phyloP scores from a whole-genome alignment of 441 rosid genomes.

The Biscutella auriculata region DNA sequence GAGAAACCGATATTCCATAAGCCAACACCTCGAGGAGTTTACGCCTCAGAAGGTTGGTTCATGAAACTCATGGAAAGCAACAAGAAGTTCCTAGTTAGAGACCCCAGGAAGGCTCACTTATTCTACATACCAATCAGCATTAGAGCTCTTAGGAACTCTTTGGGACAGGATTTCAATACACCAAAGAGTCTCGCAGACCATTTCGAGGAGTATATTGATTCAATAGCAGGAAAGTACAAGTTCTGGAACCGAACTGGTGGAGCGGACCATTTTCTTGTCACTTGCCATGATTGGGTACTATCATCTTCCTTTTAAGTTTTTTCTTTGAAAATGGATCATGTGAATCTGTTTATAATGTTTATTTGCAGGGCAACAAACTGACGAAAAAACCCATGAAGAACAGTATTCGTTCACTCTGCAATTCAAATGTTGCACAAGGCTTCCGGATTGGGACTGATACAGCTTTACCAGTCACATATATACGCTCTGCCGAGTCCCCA shows the following conservation, averaged over 20 bases:
- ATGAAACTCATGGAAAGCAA: constrained; percentile 76
- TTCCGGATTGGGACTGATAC: constrained; percentile 67
- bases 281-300: constrained; percentile 95
- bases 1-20: constrained; percentile 72
- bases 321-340: too few species aligned
- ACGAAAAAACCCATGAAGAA: constrained; percentile 46
- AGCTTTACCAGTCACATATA: constrained; percentile 59
- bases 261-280: constrained; percentile 78
- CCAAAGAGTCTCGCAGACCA: constrained; percentile 32
- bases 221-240: constrained; percentile 45
- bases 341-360: too few species aligned
- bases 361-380: constrained; percentile 58
- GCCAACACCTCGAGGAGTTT: constrained; percentile 65
- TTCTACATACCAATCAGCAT: constrained; percentile 79
- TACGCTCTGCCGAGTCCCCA: constrained; percentile 53
- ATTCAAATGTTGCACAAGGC: constrained; percentile 62
- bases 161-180: constrained; percentile 28
- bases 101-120: constrained; percentile 77
- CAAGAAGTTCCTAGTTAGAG: constrained; percentile 59
- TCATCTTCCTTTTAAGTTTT: background rate
- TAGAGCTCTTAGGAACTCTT: constrained; percentile 36
- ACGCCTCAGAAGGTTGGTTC: constrained; percentile 94
- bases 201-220: constrained; percentile 45
- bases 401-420: constrained; percentile 62
- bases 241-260: constrained; percentile 86